Evolutionary conservation across 768 basidiomycete species (phyloP).

Genomic region (Crassisporium funariophilum): DNA sequence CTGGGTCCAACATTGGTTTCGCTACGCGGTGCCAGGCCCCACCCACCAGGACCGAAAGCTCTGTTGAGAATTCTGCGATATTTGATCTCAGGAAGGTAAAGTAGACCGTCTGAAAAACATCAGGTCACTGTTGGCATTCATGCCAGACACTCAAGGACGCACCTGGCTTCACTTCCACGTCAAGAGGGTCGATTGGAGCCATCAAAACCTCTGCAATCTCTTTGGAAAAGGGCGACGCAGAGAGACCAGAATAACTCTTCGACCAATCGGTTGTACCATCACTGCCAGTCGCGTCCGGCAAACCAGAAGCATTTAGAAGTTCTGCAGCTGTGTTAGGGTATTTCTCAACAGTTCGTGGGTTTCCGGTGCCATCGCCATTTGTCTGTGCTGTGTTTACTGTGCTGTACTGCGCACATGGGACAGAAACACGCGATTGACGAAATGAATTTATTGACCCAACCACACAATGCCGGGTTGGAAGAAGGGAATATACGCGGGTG

Average conservation of each 20-base stretch:
- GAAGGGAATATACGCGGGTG: conserved; percentile 9
- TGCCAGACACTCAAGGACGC: conserved; percentile 21
- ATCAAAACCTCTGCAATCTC: conserved; percentile 74
- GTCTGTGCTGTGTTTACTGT: neutral
- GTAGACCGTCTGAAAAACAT: conserved; percentile 69
- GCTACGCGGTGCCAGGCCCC: conserved; percentile 93
- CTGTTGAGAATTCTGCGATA: conserved; percentile 90
- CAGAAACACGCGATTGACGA: conserved; percentile 1
- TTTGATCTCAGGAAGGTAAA: conserved; percentile 97
- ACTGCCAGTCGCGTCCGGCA: conserved; percentile 18
- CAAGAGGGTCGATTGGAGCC: conserved; percentile 70
- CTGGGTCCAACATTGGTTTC: conserved; percentile 89
- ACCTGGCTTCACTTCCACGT: conserved; percentile 97
- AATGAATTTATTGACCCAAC: conserved; percentile 4
- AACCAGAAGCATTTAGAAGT: neutral
- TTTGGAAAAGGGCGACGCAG: conserved; percentile 71
- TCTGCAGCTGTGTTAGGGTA: neutral
- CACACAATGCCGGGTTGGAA: conserved; percentile 8
- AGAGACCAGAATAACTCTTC: conserved; percentile 81
- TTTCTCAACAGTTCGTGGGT: neutral
- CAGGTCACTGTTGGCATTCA: neutral
- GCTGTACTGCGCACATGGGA: conserved; percentile 6
- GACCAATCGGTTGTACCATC: conserved; percentile 77
- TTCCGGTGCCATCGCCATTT: neutral
- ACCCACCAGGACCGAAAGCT: conserved; percentile 95